Evolutionary conservation across 1,139 yeast genomes (phyloP).

Genomic region (Chernovozyma aurita): DNA sequence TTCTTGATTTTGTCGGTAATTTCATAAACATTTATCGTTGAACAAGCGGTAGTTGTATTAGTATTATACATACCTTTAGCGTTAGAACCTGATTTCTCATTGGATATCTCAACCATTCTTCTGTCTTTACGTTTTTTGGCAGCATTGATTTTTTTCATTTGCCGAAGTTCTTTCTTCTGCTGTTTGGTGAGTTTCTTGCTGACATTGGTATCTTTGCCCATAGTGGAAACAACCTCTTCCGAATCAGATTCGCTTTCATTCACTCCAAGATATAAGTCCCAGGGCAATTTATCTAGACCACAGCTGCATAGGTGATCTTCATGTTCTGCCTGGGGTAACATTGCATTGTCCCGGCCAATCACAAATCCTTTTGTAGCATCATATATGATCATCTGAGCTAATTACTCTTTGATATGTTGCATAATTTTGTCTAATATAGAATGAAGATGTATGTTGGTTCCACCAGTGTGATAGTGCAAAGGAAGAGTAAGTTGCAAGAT

Average conservation of each 20-base stretch:
- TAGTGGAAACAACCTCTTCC: conserved; percentile 8
- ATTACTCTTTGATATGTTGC: not conserved
- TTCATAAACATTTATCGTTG: conserved; percentile 18
- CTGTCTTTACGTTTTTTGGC: conserved; percentile 17
- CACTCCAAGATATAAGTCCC: conserved; percentile 15
- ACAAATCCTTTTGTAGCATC: conserved; percentile 2
- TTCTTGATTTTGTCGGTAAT: conserved; percentile 21
- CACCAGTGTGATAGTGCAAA: too few relatives aligned
- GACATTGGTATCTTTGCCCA: conserved; percentile 10
- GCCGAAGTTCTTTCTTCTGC: conserved; percentile 27
- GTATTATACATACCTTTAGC: not conserved
- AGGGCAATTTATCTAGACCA: conserved; percentile 31
- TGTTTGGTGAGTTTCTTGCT: conserved; percentile 21
- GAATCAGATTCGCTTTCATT: conserved; percentile 8
- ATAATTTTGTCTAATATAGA: too few relatives aligned
- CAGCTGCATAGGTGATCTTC: too few relatives aligned
- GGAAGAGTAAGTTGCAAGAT: not conserved
- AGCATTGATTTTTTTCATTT: conserved; percentile 26
- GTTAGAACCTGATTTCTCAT: not conserved
- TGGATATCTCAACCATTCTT: conserved; percentile 13
- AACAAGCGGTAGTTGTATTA: too few relatives aligned
- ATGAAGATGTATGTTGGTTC: too few relatives aligned
- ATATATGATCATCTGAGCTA: conserved; percentile 1
- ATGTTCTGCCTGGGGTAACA: too few relatives aligned
- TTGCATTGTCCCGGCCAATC: too few relatives aligned